A percentile compares a stretch with the other conserved stretches of the same genome.
Conservation (phyloP, 352 stramenopile genomes). For the Phytophthora hybrid region DNA sequence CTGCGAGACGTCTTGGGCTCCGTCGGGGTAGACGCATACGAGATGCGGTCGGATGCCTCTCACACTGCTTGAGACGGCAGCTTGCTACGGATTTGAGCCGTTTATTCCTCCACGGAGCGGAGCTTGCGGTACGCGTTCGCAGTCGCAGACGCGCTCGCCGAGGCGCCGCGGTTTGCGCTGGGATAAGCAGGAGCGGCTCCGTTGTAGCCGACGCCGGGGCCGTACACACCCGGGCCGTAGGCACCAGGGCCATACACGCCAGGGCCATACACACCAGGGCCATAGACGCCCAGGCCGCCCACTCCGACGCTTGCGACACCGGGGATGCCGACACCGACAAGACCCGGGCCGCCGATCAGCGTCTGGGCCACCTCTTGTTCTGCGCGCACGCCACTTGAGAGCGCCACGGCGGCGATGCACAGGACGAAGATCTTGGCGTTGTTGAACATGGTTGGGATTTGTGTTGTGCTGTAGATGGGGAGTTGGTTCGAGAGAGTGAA, state of each 20-base stretch:
- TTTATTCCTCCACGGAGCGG: too few relatives aligned
- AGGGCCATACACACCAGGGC: background rate
- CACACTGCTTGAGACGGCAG: too few relatives aligned
- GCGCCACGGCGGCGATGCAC: background rate
- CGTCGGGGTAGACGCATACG: too few relatives aligned
- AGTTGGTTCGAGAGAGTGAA: too few relatives aligned
- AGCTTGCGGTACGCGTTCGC: background rate
- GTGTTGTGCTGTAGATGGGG: too few relatives aligned
- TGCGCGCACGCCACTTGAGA: conserved; percentile 1
- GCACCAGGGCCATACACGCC: background rate
- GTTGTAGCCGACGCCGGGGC: background rate
- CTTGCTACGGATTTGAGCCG: too few relatives aligned
- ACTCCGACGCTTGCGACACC: conserved; percentile 2
- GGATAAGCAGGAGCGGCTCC: background rate
- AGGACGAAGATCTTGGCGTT: conserved; percentile 17
- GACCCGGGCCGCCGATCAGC: background rate
- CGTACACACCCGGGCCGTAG: background rate
- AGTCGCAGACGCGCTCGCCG: background rate
- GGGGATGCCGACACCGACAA: background rate
- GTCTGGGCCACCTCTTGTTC: conserved; percentile 7
- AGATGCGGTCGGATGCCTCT: too few relatives aligned
- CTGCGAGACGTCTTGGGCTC: too few relatives aligned
- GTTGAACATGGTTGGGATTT: conserved; percentile 5
- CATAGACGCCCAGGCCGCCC: background rate
- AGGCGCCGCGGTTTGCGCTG: background rate